These are phyloP conservation scores for Xylaria hypoxylon DNA, from an alignment of 2,329 filamentous ascomycete genomes.

Conservation along the genomic window DNA sequence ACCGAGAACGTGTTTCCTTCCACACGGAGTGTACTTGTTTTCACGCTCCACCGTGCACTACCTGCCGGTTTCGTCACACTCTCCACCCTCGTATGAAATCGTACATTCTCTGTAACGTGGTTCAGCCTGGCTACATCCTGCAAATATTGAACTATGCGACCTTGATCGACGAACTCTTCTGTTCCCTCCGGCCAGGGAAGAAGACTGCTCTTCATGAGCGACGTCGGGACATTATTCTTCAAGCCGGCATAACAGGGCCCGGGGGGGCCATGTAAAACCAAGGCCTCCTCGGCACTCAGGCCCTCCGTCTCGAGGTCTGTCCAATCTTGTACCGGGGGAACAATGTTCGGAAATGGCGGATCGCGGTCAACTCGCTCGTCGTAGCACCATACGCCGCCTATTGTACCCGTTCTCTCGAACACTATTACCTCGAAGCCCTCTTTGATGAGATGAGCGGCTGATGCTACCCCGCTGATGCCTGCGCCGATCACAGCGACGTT, in stretches of 20 bases:
- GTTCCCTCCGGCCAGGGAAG: constrained; percentile 69
- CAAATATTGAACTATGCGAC: constrained; percentile 69
- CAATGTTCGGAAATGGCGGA: constrained; percentile 47
- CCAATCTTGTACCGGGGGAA: constrained; percentile 45
- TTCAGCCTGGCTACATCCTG: constrained; percentile 65
- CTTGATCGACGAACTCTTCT: constrained; percentile 68
- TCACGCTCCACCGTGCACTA: constrained; percentile 61
- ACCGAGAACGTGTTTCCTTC: constrained; percentile 43
- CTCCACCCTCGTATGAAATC: constrained; percentile 71
- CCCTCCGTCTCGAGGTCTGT: constrained; percentile 40
- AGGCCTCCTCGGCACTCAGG: constrained; percentile 44
- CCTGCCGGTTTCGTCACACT: constrained; percentile 58
- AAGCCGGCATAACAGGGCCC: constrained; percentile 69
- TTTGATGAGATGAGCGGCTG: constrained; percentile 72
- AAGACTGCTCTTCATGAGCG: constrained; percentile 58
- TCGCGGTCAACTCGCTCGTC: constrained; percentile 61
- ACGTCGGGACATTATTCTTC: constrained; percentile 81
- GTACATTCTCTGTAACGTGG: constrained; percentile 62
- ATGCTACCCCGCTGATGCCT: constrained; percentile 70
- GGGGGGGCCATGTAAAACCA: constrained; percentile 59
- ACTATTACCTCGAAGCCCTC: constrained; percentile 69
- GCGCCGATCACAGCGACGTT: constrained; percentile 72
- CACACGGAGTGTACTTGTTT: constrained; percentile 58
- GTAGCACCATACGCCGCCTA: constrained; percentile 76
- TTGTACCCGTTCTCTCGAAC: constrained; percentile 70